A percentile compares a stretch with the other conserved stretches of the same genome.
Conservation (phyloP, 2,329 filamentous ascomycete species). For the Colletotrichum scovillei region DNA sequence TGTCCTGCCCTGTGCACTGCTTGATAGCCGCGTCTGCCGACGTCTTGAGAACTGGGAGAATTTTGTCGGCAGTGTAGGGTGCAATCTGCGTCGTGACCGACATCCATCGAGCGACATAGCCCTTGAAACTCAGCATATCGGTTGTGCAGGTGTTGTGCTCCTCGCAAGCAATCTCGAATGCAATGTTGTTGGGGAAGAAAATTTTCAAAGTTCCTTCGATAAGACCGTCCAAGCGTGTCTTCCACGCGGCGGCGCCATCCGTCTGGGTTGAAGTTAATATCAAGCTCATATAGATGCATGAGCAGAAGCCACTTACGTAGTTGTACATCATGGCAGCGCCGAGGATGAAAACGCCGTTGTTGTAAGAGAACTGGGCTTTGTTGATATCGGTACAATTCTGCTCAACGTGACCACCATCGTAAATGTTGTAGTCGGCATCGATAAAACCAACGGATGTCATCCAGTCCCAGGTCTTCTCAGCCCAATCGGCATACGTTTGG, state of each 20-base stretch:
- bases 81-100: constrained; percentile 64
- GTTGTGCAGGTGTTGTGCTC: constrained; percentile 64
- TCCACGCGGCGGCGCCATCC: constrained; percentile 62
- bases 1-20: constrained; percentile 64
- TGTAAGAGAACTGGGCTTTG: constrained; percentile 70
- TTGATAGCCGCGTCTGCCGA: constrained; percentile 65
- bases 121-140: constrained; percentile 74
- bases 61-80: constrained; percentile 61
- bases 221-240: constrained; percentile 55
- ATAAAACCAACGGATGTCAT: constrained; percentile 67
- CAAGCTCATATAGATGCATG: neutral
- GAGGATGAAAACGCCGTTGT: constrained; percentile 67
- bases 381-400: constrained; percentile 67
- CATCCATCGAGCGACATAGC: constrained; percentile 68
- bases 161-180: constrained; percentile 73
- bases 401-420: constrained; percentile 65
- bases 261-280: constrained; percentile 48
- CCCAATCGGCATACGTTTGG: constrained; percentile 71
- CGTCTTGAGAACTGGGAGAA: constrained; percentile 62
- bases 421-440: constrained; percentile 69
- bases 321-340: constrained; percentile 76
- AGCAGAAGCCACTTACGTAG: constrained; percentile 48
- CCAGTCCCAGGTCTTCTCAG: constrained; percentile 73
- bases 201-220: constrained; percentile 49
- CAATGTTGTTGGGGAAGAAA: constrained; percentile 68